Conservation (phyloP, 2,329 filamentous ascomycete genomes). For the Dryadomyces sulphureus region DNA sequence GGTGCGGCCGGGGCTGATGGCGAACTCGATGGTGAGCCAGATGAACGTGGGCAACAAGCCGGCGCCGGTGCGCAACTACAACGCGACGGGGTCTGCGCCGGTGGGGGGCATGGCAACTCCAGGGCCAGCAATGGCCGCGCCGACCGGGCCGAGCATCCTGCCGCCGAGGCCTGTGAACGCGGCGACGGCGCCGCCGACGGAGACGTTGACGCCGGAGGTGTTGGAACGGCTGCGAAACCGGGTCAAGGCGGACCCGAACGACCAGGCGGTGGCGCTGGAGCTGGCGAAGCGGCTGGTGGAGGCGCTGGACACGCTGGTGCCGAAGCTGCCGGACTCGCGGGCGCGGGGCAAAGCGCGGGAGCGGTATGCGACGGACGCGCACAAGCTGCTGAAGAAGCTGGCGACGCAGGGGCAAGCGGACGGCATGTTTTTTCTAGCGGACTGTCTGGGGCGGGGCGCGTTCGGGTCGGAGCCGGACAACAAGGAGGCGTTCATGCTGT, state of each 20-base stretch:
- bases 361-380: slow-evolving; percentile 68
- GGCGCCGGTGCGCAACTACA: slow-evolving; percentile 41
- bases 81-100: slow-evolving; percentile 15
- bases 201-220: slow-evolving; percentile 53
- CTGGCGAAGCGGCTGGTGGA: slow-evolving; percentile 78
- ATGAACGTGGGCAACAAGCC: slow-evolving; percentile 35
- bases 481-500: slow-evolving; percentile 86
- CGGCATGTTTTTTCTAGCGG: slow-evolving; percentile 87
- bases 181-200: not conserved
- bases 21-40: slow-evolving; percentile 38
- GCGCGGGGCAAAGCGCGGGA: slow-evolving; percentile 64
- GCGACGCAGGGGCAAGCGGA: slow-evolving; percentile 58
- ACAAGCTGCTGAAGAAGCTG: slow-evolving; percentile 86
- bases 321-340: slow-evolving; percentile 50
- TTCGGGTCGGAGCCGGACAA: slow-evolving; percentile 69
- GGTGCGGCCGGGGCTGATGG: slow-evolving; percentile 46
- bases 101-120: slow-evolving; percentile 12
- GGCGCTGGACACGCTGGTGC: slow-evolving; percentile 62
- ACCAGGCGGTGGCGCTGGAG: slow-evolving; percentile 54
- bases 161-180: slow-evolving; percentile 8
- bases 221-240: slow-evolving; percentile 58
- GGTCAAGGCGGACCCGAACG: slow-evolving; percentile 56
- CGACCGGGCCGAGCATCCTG: slow-evolving; percentile 12
- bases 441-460: slow-evolving; percentile 70
- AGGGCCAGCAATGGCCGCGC: slow-evolving; percentile 9